These are phyloP conservation scores for Atalantia buxifolia DNA, from an alignment of 345 rosid genomes.

Conservation along the genomic window DNA sequence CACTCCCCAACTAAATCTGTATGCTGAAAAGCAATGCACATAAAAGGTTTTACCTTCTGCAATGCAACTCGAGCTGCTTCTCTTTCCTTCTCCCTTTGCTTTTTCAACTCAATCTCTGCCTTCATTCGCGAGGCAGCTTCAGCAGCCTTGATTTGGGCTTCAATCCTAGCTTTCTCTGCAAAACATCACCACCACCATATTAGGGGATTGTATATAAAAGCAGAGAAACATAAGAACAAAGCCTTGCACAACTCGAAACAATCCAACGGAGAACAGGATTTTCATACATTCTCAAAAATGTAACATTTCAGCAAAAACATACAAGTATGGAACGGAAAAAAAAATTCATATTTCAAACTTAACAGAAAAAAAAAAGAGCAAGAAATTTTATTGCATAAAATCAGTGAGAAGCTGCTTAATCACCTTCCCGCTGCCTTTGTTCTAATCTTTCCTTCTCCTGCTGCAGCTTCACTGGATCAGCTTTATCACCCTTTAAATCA, in stretches of 20 bases:
- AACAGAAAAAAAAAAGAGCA: background rate
- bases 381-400: background rate
- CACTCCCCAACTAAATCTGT: too few relatives aligned
- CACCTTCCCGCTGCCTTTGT: slow-evolving; percentile 73
- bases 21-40: background rate
- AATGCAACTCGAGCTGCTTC: slow-evolving; percentile 68
- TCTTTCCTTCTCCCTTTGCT: slow-evolving; percentile 54
- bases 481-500: slow-evolving; percentile 52
- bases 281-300: background rate
- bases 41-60: slow-evolving; percentile 41
- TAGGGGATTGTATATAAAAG: background rate
- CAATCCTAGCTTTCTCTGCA: slow-evolving; percentile 73
- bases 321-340: background rate
- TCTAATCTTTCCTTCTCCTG: slow-evolving; percentile 69
- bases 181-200: background rate
- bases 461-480: slow-evolving; percentile 52
- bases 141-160: slow-evolving; percentile 68
- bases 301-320: background rate
- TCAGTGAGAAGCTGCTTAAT: background rate
- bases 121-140: slow-evolving; percentile 47
- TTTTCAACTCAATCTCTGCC: slow-evolving; percentile 53
- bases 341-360: background rate
- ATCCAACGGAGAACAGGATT: background rate
- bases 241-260: background rate
- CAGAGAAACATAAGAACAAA: background rate